phyloP scores from a whole-genome alignment of 768 basidiomycete species.

The Infundibulicybe gibba region DNA sequence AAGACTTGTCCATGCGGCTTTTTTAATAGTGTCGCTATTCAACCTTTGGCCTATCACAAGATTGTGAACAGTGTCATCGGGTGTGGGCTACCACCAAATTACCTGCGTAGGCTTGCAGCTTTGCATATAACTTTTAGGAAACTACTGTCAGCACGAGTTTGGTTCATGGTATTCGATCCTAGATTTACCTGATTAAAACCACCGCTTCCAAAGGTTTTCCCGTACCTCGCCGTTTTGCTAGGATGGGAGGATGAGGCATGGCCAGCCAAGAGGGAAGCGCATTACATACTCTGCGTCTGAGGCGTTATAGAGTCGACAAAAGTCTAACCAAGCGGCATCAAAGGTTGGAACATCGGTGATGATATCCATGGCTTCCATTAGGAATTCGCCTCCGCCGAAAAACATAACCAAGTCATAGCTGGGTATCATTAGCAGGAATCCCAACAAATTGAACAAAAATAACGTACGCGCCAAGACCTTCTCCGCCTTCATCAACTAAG shows the following conservation, averaged over 20 bases:
- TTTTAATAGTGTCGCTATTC: constrained; percentile 24
- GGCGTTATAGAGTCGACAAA: constrained; percentile 31
- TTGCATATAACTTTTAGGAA: constrained; percentile 27
- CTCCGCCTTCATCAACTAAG: constrained; percentile 31
- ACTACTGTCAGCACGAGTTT: no score
- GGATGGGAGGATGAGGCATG: not conserved
- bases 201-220: constrained; percentile 27
- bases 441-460: not conserved
- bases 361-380: constrained; percentile 37
- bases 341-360: constrained; percentile 33
- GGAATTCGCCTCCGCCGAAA: constrained; percentile 32
- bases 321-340: constrained; percentile 36
- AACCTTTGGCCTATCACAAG: constrained; percentile 21
- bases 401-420: constrained; percentile 31
- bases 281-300: constrained; percentile 26
- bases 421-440: not conserved
- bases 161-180: not conserved
- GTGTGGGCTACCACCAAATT: not conserved
- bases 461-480: constrained; percentile 26
- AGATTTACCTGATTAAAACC: constrained; percentile 24
- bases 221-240: constrained; percentile 32
- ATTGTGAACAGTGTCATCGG: not conserved
- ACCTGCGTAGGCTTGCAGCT: constrained; percentile 35
- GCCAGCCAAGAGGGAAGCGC: not conserved
- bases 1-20: constrained; percentile 30